These are phyloP conservation scores for Penicillium olsonii DNA, from an alignment of 2,329 filamentous ascomycete species.

Conservation along the genomic window DNA sequence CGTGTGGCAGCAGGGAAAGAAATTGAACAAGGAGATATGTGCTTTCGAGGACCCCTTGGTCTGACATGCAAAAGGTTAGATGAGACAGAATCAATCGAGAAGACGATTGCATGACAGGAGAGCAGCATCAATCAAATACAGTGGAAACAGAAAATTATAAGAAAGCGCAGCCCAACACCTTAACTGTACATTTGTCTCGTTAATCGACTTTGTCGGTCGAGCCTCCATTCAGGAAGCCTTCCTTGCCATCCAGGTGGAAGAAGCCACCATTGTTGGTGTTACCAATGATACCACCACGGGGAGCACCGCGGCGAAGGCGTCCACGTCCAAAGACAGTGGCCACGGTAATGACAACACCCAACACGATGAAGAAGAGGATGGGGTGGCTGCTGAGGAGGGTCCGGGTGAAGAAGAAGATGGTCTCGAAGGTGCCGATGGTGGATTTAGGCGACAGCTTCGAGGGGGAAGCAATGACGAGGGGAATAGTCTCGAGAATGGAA, in stretches of 20 bases:
- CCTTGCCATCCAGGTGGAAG: conserved; percentile 52
- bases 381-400: conserved; percentile 47
- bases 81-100: conserved; percentile 6
- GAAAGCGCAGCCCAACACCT: conserved; percentile 27
- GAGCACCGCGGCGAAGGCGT: conserved; percentile 30
- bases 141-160: conserved; percentile 25
- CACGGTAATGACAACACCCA: conserved; percentile 39
- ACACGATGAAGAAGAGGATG: conserved; percentile 43
- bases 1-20: conserved; percentile 4
- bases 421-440: conserved; percentile 50
- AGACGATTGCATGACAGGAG: conserved; percentile 12
- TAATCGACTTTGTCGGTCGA: conserved; percentile 51
- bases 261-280: conserved; percentile 42
- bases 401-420: conserved; percentile 48
- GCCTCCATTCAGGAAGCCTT: conserved; percentile 46
- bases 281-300: conserved; percentile 39
- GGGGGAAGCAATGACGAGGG: conserved; percentile 52
- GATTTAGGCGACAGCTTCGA: conserved; percentile 52
- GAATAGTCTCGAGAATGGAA: conserved; percentile 80
- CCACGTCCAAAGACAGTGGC: conserved; percentile 37
- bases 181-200: conserved; percentile 36
- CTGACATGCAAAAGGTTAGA: conserved; percentile 23
- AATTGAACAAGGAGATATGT: conserved; percentile 20
- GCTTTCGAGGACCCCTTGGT: conserved; percentile 16
- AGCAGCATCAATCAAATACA: conserved; percentile 26